phyloP scores from a whole-genome alignment of 179 eudicot genomes.

The Gypsophila paniculata region DNA sequence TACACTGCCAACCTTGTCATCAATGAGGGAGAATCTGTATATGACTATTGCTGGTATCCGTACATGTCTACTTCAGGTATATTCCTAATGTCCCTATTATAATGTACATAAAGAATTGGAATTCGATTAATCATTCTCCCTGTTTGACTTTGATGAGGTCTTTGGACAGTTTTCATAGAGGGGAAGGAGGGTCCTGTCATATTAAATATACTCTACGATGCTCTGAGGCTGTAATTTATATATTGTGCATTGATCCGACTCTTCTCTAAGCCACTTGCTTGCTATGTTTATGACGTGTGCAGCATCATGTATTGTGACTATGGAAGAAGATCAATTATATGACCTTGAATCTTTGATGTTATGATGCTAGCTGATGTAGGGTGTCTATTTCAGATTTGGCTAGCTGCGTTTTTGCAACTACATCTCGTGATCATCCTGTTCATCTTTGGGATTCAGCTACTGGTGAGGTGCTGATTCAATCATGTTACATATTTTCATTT shows the following conservation, averaged over 20 bases:
- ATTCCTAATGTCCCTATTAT: conserved; percentile 9
- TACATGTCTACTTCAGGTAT: conserved; percentile 90
- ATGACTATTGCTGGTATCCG: conserved; percentile 98
- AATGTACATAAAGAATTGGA: neutral
- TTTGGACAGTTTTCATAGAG: neutral
- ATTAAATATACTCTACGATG: neutral
- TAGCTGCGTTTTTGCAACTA: conserved; percentile 86
- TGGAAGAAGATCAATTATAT: neutral
- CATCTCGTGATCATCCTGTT: conserved; percentile 94
- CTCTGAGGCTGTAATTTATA: neutral
- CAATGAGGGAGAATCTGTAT: conserved; percentile 82
- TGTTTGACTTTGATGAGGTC: too few relatives aligned
- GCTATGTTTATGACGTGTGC: neutral
- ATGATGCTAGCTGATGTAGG: neutral
- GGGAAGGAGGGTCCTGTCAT: neutral
- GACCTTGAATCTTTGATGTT: too few relatives aligned
- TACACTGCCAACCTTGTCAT: conserved; percentile 56
- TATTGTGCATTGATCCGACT: neutral
- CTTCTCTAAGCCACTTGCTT: conserved; percentile 10
- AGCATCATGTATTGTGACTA: neutral
- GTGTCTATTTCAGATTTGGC: conserved; percentile 55
- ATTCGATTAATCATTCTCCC: neutral
- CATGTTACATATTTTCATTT: conserved; percentile 14
- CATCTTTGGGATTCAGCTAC: conserved; percentile 96
- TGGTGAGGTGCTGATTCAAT: conserved; percentile 69